Percentiles rank a stretch among this genome's conserved stretches.
Conservation (phyloP, 139 green algal species). For the Coccomyxa sp. region DNA sequence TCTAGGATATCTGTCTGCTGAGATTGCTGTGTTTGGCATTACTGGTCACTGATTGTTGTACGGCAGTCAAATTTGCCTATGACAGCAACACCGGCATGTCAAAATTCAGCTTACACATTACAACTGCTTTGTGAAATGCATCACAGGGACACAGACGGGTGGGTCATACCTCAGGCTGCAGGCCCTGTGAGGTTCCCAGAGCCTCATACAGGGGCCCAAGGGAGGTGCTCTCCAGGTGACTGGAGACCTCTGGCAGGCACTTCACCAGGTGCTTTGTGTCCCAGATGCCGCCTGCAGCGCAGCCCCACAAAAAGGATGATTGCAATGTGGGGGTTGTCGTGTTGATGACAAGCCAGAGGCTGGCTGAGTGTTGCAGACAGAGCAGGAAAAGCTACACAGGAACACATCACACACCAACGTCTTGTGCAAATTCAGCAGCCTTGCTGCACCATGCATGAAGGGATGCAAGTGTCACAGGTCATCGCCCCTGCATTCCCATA, state of each 20-base stretch:
- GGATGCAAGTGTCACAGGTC: neutral
- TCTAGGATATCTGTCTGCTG: no score
- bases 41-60: no score
- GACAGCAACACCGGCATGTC: neutral
- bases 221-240: constrained; percentile 10
- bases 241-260: constrained; percentile 25
- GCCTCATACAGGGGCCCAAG: constrained; percentile 19
- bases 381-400: neutral
- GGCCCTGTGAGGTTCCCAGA: neutral
- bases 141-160: neutral
- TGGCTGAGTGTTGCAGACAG: neutral
- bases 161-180: neutral
- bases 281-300: constrained; percentile 43
- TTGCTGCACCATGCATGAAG: neutral
- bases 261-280: constrained; percentile 65
- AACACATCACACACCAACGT: neutral
- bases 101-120: neutral
- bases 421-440: neutral
- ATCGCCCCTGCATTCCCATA: neutral
- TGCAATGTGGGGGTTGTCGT: neutral
- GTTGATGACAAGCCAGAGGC: neutral
- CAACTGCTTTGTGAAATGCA: neutral
- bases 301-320: neutral
- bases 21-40: no score
- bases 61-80: no score